Evolutionary conservation across 768 basidiomycete genomes (phyloP).

Genomic region (Tylopilus vinaceipallidus): DNA sequence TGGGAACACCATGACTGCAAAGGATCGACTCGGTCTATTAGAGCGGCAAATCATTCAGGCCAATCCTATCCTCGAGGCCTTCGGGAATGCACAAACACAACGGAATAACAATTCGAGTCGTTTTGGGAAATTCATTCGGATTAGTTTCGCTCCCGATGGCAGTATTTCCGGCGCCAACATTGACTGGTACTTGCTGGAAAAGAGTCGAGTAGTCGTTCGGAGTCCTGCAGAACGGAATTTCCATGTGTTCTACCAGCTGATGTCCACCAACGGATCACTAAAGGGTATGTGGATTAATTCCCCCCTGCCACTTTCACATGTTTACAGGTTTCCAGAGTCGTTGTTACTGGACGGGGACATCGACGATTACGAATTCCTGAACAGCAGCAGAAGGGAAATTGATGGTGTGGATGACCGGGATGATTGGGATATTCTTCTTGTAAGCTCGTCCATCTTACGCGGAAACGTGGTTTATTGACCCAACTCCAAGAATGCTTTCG

Average conservation of each 20-base stretch:
- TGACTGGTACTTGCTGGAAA: slow-evolving; percentile 98
- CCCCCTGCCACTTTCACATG: slow-evolving; percentile 1
- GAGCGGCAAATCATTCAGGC: slow-evolving; percentile 97
- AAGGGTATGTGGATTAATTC: slow-evolving; percentile 49
- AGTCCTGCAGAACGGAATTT: slow-evolving; percentile 90
- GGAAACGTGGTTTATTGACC: slow-evolving; percentile 5
- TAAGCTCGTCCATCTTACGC: slow-evolving; percentile 28
- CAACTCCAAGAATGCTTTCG: slow-evolving; percentile 63
- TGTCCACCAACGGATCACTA: slow-evolving; percentile 70
- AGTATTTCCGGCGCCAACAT: slow-evolving; percentile 98
- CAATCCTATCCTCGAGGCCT: slow-evolving; percentile 96
- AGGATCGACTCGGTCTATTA: slow-evolving; percentile 79
- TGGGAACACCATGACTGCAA: slow-evolving; percentile 51
- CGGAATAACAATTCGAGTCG: slow-evolving; percentile 98
- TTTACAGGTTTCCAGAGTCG: slow-evolving; percentile 45
- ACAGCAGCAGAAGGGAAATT: slow-evolving; percentile 85
- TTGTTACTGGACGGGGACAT: slow-evolving; percentile 72
- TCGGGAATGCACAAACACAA: slow-evolving; percentile 98
- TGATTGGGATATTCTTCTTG: slow-evolving; percentile 83
- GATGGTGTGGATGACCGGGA: slow-evolving; percentile 91
- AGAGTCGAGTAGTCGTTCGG: slow-evolving; percentile 89
- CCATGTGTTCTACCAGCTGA: slow-evolving; percentile 95
- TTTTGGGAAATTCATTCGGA: slow-evolving; percentile 97
- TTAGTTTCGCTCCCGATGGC: slow-evolving; percentile 89
- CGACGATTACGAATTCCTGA: slow-evolving; percentile 87